Percentiles rank a stretch among this genome's conserved stretches.
Evolutionary conservation across 2,329 filamentous ascomycete genomes (phyloP).

Genomic region (Clarireedia hainanense): DNA sequence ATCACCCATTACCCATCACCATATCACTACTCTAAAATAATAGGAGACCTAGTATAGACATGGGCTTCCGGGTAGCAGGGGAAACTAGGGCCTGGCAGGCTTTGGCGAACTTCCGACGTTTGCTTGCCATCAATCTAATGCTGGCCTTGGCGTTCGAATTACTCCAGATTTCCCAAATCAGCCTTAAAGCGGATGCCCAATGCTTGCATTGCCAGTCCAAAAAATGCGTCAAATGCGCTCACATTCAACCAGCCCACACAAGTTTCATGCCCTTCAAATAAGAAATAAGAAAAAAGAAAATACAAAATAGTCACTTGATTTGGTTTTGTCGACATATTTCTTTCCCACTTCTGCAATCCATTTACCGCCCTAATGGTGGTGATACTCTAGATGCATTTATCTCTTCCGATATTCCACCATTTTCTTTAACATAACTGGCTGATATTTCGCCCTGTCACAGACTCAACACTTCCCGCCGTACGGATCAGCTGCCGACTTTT

Average conservation of each 20-base stretch:
- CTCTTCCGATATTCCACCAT: constrained; percentile 18
- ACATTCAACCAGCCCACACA: constrained; percentile 17
- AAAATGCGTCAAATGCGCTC: constrained; percentile 21
- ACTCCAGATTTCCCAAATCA: constrained; percentile 30
- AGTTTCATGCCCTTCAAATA: constrained; percentile 9
- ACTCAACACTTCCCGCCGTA: constrained; percentile 18
- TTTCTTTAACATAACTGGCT: constrained; percentile 19
- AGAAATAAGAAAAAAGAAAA: too few relatives aligned
- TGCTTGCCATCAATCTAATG: constrained; percentile 13
- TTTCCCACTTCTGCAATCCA: constrained; percentile 13
- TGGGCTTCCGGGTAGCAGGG: constrained; percentile 23
- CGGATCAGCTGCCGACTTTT: constrained; percentile 28
- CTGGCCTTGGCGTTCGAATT: constrained; percentile 18
- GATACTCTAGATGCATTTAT: constrained; percentile 8
- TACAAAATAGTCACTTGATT: constrained; percentile 18
- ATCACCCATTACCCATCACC: too few relatives aligned
- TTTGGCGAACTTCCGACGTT: constrained; percentile 20
- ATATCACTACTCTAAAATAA: background rate
- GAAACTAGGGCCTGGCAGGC: constrained; percentile 17
- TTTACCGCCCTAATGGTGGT: constrained; percentile 22
- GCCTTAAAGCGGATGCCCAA: constrained; percentile 29
- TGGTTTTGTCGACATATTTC: constrained; percentile 18
- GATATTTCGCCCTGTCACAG: constrained; percentile 24
- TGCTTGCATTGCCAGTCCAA: constrained; percentile 19
- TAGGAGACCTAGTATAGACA: constrained; percentile 11